Evolutionary conservation across 2,329 filamentous ascomycete genomes (phyloP).

Genomic region (Hortaea werneckii): DNA sequence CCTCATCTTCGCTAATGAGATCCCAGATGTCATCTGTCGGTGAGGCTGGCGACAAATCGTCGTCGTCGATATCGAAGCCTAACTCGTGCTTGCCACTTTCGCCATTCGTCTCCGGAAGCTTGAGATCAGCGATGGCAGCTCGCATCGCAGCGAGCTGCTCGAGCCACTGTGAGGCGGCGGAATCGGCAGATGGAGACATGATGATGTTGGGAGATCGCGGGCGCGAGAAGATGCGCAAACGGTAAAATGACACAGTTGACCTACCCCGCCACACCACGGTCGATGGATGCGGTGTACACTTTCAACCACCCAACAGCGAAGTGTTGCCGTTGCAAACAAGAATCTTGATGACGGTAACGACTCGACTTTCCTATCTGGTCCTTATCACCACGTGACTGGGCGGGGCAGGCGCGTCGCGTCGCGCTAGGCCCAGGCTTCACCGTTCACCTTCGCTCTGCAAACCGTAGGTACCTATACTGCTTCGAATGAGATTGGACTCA

Average conservation of each 20-base stretch:
- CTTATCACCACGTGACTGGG: constrained; percentile 1
- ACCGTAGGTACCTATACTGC: neutral
- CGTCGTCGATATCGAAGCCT: constrained; percentile 55
- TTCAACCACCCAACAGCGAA: too few species aligned
- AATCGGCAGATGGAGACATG: constrained; percentile 29
- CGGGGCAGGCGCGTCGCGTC: neutral
- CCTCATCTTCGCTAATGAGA: constrained; percentile 67
- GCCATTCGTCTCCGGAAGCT: constrained; percentile 39
- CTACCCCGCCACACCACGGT: too few species aligned
- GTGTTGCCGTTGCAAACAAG: neutral
- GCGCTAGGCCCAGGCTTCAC: neutral
- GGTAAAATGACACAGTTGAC: neutral
- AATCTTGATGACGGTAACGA: neutral
- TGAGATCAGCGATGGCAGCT: constrained; percentile 66
- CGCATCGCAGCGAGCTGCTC: constrained; percentile 79
- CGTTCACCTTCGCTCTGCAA: neutral
- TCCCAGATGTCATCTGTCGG: constrained; percentile 84
- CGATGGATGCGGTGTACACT: neutral
- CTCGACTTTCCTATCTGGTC: neutral
- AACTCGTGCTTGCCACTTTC: constrained; percentile 36
- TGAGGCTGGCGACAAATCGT: constrained; percentile 50
- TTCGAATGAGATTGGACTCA: too few species aligned
- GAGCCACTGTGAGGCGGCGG: constrained; percentile 61
- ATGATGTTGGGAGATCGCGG: constrained; percentile 1
- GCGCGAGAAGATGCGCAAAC: neutral